Evolutionary conservation across 768 basidiomycete genomes (phyloP).

Genomic region (Pleurotus platypus): DNA sequence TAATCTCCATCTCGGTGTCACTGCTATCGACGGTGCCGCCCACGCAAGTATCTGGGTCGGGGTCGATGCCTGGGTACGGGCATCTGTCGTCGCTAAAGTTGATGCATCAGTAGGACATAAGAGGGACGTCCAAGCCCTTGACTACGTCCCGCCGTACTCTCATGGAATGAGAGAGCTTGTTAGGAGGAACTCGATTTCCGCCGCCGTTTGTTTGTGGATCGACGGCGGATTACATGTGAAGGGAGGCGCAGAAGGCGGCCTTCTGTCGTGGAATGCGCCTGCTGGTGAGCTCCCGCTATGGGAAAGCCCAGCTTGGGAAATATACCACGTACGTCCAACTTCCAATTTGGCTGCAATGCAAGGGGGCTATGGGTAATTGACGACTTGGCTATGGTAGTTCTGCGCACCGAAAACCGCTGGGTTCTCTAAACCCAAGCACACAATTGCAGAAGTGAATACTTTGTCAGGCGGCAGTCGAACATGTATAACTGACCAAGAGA

Average conservation of each 20-base stretch:
- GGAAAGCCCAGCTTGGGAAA: slow-evolving; percentile 2
- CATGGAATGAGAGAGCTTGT: not conserved
- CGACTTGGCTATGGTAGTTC: too few species aligned
- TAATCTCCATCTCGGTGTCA: slow-evolving; percentile 1
- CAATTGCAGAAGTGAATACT: too few species aligned
- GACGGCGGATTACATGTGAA: not conserved
- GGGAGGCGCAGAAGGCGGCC: not conserved
- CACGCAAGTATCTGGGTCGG: not conserved
- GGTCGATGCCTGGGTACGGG: not conserved
- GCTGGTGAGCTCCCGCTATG: not conserved
- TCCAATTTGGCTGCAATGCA: not conserved
- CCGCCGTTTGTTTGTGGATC: not conserved
- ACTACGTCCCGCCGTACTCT: not conserved
- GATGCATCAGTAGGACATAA: not conserved
- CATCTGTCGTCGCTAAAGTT: not conserved
- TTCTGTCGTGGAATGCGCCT: not conserved
- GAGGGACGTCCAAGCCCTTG: not conserved
- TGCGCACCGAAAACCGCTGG: too few species aligned
- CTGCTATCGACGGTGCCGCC: not conserved
- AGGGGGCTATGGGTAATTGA: too few species aligned
- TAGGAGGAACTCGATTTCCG: not conserved
- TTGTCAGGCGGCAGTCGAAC: too few species aligned
- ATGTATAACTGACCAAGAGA: too few species aligned
- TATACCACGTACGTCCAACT: slow-evolving; percentile 5
- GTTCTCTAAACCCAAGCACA: too few species aligned